Conservation (phyloP, 2,329 filamentous ascomycete genomes). For the Fusarium sarcochroum region DNA sequence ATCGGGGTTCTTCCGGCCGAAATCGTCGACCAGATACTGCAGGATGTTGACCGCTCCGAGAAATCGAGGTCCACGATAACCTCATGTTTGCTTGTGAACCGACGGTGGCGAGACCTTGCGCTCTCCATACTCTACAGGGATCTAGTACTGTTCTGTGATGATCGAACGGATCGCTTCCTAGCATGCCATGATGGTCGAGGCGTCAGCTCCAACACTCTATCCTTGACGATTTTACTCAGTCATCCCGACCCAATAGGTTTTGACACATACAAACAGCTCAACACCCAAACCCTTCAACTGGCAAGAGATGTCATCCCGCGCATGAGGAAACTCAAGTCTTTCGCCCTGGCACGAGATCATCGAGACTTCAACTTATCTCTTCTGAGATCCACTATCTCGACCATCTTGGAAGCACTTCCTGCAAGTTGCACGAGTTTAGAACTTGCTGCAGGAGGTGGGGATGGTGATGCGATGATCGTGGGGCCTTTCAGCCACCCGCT, state of each 20-base stretch:
- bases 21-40: too few species aligned
- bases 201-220: slow-evolving; percentile 1
- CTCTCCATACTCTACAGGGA: not conserved
- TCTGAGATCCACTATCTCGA: not conserved
- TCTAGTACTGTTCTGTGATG: not conserved
- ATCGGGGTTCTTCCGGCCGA: too few species aligned
- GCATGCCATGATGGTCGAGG: not conserved
- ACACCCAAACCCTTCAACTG: not conserved
- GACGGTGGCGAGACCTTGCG: not conserved
- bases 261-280: not conserved
- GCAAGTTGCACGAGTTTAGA: slow-evolving; percentile 3
- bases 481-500: not conserved
- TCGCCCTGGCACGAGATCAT: slow-evolving; percentile 2
- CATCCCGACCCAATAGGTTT: too few species aligned
- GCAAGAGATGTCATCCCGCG: not conserved
- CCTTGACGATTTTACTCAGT: not conserved
- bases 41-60: too few species aligned
- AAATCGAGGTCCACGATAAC: too few species aligned
- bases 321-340: slow-evolving; percentile 1
- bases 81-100: slow-evolving; percentile 6
- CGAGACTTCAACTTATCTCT: too few species aligned
- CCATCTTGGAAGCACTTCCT: slow-evolving; percentile 1
- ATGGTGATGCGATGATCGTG: too few species aligned
- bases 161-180: not conserved
- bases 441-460: not conserved